A percentile compares a stretch with the other conserved stretches of the same genome.
These are phyloP conservation scores for Medakamo hakoo DNA, from an alignment of 139 green algal species.

Conservation along the genomic window DNA sequence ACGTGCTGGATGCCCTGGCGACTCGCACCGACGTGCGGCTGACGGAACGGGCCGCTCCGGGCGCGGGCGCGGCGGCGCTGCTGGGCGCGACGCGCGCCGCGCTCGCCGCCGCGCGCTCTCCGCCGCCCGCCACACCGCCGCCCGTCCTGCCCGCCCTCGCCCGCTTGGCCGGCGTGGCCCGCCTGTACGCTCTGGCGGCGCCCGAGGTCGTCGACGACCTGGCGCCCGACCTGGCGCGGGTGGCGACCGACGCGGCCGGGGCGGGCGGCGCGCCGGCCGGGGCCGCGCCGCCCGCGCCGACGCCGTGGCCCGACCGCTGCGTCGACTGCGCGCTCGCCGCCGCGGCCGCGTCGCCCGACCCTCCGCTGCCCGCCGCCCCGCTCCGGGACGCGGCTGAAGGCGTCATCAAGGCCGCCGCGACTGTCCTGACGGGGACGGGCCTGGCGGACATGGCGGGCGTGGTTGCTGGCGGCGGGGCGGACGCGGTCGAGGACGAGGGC, in stretches of 20 bases:
- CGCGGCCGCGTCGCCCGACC: too few species aligned
- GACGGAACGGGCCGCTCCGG: too few species aligned
- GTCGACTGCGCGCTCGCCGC: neutral
- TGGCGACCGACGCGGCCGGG: neutral
- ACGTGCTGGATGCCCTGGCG: neutral
- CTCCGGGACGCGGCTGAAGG: neutral
- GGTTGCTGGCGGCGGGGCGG: neutral
- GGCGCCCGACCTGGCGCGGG: too few species aligned
- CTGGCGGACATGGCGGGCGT: neutral
- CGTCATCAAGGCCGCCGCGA: neutral
- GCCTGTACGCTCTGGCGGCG: neutral
- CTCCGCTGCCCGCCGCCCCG: neutral
- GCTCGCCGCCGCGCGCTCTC: too few species aligned
- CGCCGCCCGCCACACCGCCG: neutral
- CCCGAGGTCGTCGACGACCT: neutral
- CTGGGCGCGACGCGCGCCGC: too few species aligned
- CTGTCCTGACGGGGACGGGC: neutral
- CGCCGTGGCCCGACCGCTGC: neutral
- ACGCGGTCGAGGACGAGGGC: neutral
- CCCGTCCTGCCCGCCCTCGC: neutral
- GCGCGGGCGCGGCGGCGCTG: neutral
- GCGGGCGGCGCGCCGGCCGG: too few species aligned
- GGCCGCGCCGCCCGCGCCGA: neutral
- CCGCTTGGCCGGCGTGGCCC: neutral
- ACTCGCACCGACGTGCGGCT: neutral